These are phyloP conservation scores for Suillus placidus DNA, from an alignment of 768 basidiomycete species.

Conservation along the genomic window DNA sequence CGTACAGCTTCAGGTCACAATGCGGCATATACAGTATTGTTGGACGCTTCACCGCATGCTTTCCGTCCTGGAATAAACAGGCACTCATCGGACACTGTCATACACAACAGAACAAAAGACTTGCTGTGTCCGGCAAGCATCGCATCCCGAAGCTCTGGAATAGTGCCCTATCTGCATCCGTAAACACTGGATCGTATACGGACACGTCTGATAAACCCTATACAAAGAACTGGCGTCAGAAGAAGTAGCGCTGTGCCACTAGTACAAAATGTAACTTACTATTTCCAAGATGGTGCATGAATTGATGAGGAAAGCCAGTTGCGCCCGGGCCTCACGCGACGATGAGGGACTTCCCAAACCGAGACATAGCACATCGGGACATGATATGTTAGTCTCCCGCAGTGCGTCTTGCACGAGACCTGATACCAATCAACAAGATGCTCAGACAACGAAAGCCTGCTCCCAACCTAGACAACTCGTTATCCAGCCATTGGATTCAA, in stretches of 20 bases:
- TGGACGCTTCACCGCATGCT: slow-evolving; percentile 39
- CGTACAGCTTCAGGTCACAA: slow-evolving; percentile 73
- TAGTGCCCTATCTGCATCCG: slow-evolving; percentile 56
- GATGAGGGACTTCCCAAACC: slow-evolving; percentile 73
- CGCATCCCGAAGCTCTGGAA: slow-evolving; percentile 43
- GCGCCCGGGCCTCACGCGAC: slow-evolving; percentile 63
- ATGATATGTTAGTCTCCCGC: slow-evolving; percentile 19
- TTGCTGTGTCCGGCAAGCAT: slow-evolving; percentile 48
- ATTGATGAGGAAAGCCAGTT: slow-evolving; percentile 67
- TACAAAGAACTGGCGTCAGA: slow-evolving; percentile 16
- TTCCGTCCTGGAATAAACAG: slow-evolving; percentile 33
- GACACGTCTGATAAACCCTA: slow-evolving; percentile 54
- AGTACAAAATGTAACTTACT: slow-evolving; percentile 48
- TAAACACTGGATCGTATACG: slow-evolving; percentile 76
- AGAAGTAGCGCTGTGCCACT: slow-evolving; percentile 12
- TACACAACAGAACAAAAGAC: slow-evolving; percentile 32
- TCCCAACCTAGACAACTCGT: slow-evolving; percentile 57
- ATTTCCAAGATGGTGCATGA: slow-evolving; percentile 56
- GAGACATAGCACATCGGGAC: slow-evolving; percentile 57
- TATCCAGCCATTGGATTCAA: slow-evolving; percentile 53
- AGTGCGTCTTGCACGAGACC: slow-evolving; percentile 36
- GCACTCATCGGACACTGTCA: slow-evolving; percentile 15
- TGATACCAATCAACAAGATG: not conserved
- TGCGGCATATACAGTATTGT: slow-evolving; percentile 81
- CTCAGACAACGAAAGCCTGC: not conserved